Conservation (phyloP, 2,329 filamentous ascomycete species). For the Hymenoscyphus repandus region DNA sequence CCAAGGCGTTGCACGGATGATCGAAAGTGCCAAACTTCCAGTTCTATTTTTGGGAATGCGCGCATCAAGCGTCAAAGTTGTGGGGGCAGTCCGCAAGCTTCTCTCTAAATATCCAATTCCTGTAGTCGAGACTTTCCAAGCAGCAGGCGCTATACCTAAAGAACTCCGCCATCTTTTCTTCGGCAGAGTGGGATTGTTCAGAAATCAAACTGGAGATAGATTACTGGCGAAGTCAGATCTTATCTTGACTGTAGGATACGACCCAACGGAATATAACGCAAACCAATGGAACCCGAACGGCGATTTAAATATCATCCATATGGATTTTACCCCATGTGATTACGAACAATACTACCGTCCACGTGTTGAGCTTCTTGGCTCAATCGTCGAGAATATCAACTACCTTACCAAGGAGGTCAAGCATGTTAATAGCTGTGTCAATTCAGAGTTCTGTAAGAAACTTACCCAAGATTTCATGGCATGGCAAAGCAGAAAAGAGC, state of each 20-base stretch:
- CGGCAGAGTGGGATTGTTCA: constrained; percentile 43
- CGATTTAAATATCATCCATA: constrained; percentile 37
- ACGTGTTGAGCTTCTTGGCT: constrained; percentile 13
- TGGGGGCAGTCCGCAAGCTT: constrained; percentile 38
- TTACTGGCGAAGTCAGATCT: constrained; percentile 39
- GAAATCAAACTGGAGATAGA: constrained; percentile 43
- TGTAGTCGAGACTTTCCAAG: constrained; percentile 46
- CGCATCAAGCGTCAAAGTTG: constrained; percentile 36
- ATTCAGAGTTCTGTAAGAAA: constrained; percentile 3
- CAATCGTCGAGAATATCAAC: constrained; percentile 9
- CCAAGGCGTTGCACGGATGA: constrained; percentile 15
- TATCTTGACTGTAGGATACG: constrained; percentile 41
- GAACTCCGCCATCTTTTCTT: constrained; percentile 41
- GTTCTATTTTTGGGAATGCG: constrained; percentile 42
- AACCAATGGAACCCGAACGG: constrained; percentile 39
- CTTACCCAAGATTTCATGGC: constrained; percentile 6
- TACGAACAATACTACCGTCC: constrained; percentile 16
- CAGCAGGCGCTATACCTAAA: constrained; percentile 40
- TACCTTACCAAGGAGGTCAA: constrained; percentile 4
- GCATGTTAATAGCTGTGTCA: background rate
- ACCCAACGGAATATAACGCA: constrained; percentile 44
- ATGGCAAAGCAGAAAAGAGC: constrained; percentile 9
- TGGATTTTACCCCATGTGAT: constrained; percentile 38
- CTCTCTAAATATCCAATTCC: constrained; percentile 38
- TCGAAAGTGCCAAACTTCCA: constrained; percentile 34